Base-by-base conservation (phyloP, 305 asterid species). In the Fraxinus xanthoxyloides region DNA sequence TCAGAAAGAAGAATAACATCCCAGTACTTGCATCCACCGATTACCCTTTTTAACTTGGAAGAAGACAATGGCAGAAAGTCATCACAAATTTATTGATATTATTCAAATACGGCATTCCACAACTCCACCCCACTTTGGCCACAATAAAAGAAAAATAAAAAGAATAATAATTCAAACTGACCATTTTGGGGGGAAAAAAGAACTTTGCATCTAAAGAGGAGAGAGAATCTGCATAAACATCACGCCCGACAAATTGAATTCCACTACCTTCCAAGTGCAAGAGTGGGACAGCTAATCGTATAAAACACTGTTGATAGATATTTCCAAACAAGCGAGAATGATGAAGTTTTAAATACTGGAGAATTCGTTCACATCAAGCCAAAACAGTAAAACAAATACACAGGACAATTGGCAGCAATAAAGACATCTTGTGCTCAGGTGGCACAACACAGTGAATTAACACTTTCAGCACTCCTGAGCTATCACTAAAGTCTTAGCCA, bases 251-350 rank as follows among this genome's bases (percentile, higher is more conserved):
- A 82, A 77, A 35, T 30, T 48, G 76, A 78, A 81, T 46, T 30
- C 48, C 30, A 82, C 38, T 17, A 40, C 38, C 75, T 84, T 80
- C 86, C 82, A 81, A 36, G 78, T 74, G 85, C 72, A 76, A 31
- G 74, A 77, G 77, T 72, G 40, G 38, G 77, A 73, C 48, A 76
- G 38, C 61, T 36, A 31, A 78, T 24, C 51, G 63, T 61, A 48
- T 23, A 75, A 61, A 61, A 80, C 17, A 74, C 67, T 56, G 65
- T 73, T 65, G 75, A 78, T 70, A 76, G 65, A 51, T 4, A 19
- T 74, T 70, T 51, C 46, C 76, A 74, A 74, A 82, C 76, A 77
- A 35, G 76, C 65, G 46, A 79, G 73, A 70, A 46, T 13, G 61
- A 48, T n/a, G 79, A 21, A 81, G 34, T 59, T 35, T 43, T 35